These are phyloP conservation scores for Ophiostoma himal-ulmi DNA, from an alignment of 2,329 filamentous ascomycete species.

Conservation along the genomic window DNA sequence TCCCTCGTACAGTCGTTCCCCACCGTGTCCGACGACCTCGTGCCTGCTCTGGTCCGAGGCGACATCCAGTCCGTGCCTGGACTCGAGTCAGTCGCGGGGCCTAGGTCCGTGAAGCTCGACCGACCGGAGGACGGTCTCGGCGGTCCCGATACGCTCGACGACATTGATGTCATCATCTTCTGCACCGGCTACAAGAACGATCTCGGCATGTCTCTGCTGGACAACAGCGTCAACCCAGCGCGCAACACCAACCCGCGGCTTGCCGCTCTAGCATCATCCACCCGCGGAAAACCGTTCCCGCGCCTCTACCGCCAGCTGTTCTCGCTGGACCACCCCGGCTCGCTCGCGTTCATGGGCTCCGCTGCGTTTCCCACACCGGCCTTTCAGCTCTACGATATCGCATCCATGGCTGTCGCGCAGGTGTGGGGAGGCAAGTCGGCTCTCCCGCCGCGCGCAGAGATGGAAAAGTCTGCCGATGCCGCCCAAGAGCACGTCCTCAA, in stretches of 20 bases:
- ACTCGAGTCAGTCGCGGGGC: not conserved
- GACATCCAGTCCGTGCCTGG: not conserved
- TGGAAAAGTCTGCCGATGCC: not conserved
- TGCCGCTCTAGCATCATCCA: not conserved
- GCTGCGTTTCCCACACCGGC: slow-evolving; percentile 35
- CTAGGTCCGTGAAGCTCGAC: slow-evolving; percentile 23
- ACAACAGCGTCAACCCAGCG: slow-evolving; percentile 26
- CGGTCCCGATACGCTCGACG: slow-evolving; percentile 25
- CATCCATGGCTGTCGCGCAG: not conserved
- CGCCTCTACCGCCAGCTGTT: slow-evolving; percentile 42
- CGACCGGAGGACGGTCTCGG: slow-evolving; percentile 27
- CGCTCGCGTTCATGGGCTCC: slow-evolving; percentile 41
- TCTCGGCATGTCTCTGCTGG: slow-evolving; percentile 15
- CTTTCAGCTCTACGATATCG: slow-evolving; percentile 36
- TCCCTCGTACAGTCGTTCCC: not conserved
- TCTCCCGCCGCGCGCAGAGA: not conserved
- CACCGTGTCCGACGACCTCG: not conserved
- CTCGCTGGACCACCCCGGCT: slow-evolving; percentile 39
- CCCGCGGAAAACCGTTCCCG: slow-evolving; percentile 30
- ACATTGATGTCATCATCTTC: slow-evolving; percentile 34
- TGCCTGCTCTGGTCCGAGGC: not conserved
- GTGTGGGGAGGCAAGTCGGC: not conserved
- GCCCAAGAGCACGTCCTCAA: not conserved
- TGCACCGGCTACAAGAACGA: slow-evolving; percentile 34
- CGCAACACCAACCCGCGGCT: not conserved